These are phyloP conservation scores for Boehmeria nivea DNA, from an alignment of 306 rosid genomes.

Conservation along the genomic window DNA sequence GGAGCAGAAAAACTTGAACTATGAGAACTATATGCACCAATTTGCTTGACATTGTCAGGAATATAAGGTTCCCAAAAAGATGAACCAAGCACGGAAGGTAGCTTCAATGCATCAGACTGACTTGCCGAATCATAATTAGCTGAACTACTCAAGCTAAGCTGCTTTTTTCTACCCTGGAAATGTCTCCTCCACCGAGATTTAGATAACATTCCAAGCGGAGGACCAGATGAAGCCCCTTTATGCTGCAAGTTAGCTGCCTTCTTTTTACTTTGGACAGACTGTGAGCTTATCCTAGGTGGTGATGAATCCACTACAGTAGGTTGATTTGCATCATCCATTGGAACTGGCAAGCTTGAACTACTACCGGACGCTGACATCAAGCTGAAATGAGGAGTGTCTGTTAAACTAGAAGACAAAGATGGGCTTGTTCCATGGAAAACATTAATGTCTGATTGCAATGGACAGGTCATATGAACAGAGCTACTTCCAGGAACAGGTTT, in stretches of 20 bases:
- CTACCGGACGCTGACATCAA: constrained; percentile 17
- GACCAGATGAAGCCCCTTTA: constrained; percentile 29
- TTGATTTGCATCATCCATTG: constrained; percentile 19
- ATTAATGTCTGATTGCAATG: constrained; percentile 20
- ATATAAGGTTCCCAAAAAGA: constrained; percentile 19
- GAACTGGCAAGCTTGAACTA: constrained; percentile 30
- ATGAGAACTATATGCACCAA: no score
- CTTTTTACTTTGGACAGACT: constrained; percentile 32
- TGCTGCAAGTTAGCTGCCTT: constrained; percentile 26
- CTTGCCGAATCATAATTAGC: constrained; percentile 15
- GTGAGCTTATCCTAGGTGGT: no score
- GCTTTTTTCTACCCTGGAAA: constrained; percentile 42
- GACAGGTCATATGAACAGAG: constrained; percentile 23
- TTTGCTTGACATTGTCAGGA: constrained; percentile 17
- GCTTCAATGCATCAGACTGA: constrained; percentile 30
- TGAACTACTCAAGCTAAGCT: constrained; percentile 23
- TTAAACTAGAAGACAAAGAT: constrained; percentile 25
- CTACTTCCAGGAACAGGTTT: constrained; percentile 27
- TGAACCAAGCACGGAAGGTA: constrained; percentile 32
- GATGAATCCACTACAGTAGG: constrained; percentile 21
- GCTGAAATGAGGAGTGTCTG: constrained; percentile 22
- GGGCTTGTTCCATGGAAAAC: constrained; percentile 17
- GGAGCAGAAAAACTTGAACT: constrained; percentile 15
- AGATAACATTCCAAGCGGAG: constrained; percentile 37
- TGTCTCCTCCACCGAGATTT: constrained; percentile 42